Evolutionary conservation across 2,329 filamentous ascomycete genomes (phyloP).

Genomic region (Ophiostoma tasmaniense): DNA sequence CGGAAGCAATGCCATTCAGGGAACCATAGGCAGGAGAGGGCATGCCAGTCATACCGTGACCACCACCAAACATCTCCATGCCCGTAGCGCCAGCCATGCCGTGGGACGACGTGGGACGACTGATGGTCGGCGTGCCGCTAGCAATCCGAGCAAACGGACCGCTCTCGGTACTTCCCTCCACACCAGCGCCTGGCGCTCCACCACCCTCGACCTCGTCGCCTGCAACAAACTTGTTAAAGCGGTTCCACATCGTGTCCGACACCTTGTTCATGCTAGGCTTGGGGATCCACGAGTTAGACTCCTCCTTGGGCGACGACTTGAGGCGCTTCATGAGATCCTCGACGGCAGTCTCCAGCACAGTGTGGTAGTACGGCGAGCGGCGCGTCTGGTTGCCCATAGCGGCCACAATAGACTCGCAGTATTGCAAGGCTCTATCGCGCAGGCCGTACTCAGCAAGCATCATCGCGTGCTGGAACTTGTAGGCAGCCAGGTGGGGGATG

Average conservation of each 20-base stretch:
- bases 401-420: constrained; percentile 74
- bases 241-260: constrained; percentile 79
- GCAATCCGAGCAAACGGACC: constrained; percentile 79
- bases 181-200: constrained; percentile 46
- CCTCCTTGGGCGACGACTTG: constrained; percentile 76
- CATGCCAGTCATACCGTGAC: constrained; percentile 22
- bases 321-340: constrained; percentile 79
- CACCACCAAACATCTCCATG: constrained; percentile 65
- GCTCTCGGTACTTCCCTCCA: constrained; percentile 48
- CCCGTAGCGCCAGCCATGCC: constrained; percentile 40
- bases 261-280: constrained; percentile 96
- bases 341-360: constrained; percentile 61
- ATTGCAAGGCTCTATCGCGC: constrained; percentile 74
- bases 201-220: constrained; percentile 72
- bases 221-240: constrained; percentile 92
- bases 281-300: constrained; percentile 78
- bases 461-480: constrained; percentile 84
- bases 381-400: constrained; percentile 74
- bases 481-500: constrained; percentile 67
- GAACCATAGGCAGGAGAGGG: constrained; percentile 27
- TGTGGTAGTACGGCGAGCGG: constrained; percentile 78
- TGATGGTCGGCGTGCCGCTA: constrained; percentile 66
- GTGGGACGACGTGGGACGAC: constrained; percentile 60
- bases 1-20: constrained; percentile 23
- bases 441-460: constrained; percentile 76